Evolutionary conservation across 352 stramenopile species (phyloP).

Genomic region (Phytophthora nicotianae): DNA sequence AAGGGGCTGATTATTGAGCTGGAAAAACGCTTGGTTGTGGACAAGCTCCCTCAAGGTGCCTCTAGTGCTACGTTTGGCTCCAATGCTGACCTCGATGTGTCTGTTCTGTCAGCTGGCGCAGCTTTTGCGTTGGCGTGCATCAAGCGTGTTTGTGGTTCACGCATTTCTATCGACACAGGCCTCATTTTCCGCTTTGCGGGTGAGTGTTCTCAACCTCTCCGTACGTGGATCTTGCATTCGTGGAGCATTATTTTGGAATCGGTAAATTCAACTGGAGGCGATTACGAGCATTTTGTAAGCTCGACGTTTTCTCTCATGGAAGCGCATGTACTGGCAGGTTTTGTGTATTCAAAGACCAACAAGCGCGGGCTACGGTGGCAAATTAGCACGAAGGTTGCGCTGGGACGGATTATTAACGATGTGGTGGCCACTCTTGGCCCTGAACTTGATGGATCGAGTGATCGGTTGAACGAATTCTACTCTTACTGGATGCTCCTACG

Average conservation of each 20-base stretch:
- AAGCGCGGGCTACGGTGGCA: slow-evolving; percentile 59
- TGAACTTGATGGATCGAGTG: slow-evolving; percentile 47
- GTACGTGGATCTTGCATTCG: slow-evolving; percentile 83
- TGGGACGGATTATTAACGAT: slow-evolving; percentile 71
- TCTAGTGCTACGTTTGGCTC: slow-evolving; percentile 33
- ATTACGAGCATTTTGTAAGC: slow-evolving; percentile 85
- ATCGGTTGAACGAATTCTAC: slow-evolving; percentile 69
- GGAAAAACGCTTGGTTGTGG: slow-evolving; percentile 67
- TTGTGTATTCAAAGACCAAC: slow-evolving; percentile 72
- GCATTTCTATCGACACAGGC: slow-evolving; percentile 73
- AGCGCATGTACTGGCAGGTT: slow-evolving; percentile 73
- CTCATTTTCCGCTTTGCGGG: slow-evolving; percentile 76
- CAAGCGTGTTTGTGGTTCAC: slow-evolving; percentile 77
- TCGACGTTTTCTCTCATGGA: slow-evolving; percentile 80
- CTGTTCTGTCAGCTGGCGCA: slow-evolving; percentile 59
- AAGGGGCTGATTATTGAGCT: slow-evolving; percentile 68
- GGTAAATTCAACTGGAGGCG: slow-evolving; percentile 67
- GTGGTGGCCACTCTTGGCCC: slow-evolving; percentile 69
- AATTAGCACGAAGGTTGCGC: slow-evolving; percentile 58
- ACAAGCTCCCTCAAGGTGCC: slow-evolving; percentile 52
- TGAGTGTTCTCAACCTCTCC: slow-evolving; percentile 75
- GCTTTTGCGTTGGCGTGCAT: slow-evolving; percentile 83
- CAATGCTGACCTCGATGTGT: slow-evolving; percentile 43
- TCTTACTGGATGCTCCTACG: slow-evolving; percentile 76
- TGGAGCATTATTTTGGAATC: slow-evolving; percentile 88